Base-by-base conservation (phyloP, 306 rosid genomes). In the Fagus crenata region DNA sequence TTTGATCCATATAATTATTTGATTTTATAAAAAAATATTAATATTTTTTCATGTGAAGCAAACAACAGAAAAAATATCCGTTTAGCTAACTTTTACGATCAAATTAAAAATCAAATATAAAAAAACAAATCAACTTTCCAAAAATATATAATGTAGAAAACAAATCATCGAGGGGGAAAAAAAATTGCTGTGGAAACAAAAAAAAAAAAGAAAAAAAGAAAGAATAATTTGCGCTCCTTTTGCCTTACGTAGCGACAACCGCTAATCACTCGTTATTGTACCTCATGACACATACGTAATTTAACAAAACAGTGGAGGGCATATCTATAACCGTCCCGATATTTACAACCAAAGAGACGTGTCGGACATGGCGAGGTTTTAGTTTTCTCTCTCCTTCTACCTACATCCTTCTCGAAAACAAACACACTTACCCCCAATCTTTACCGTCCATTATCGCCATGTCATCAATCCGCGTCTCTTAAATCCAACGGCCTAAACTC, bases 351-450 rank as follows among this genome's bases (percentile, higher is more conserved):
- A 28, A 41, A 17, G 18, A 84, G 87, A 83, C 92, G 92, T 83
- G 89, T 85, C 74, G 40, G 39, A 77, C 78, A 78, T 75, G 80
- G 67, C 69, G 31, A 69, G 74, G 51, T 14, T 46, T 46, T 46
- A 46, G 51, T 14, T 75, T 69, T 64, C 33, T 15, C 70, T 13
- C 40, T 15, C 17, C 9, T 53, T 49, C 31, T 56, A 31, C 75
- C 77, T 46, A 76, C 85, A 69, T 73, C 78, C 77, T 78, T 85
- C 87, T 81, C 41, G 76, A 86, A 85, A 93, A 93, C 98, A 89
- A 93, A 87, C 98, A 93, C 96, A 93, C 75, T 72, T 78, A 65
- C 37, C 59, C 49, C n/a, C 49, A 78, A 89, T 89, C 85, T 8
- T 36, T 14, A 4, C 93, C 98, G 69, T 91, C 56, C 79, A 78